Conservation (phyloP, 2,329 filamentous ascomycete genomes). For the Emergomyces orientalis region DNA sequence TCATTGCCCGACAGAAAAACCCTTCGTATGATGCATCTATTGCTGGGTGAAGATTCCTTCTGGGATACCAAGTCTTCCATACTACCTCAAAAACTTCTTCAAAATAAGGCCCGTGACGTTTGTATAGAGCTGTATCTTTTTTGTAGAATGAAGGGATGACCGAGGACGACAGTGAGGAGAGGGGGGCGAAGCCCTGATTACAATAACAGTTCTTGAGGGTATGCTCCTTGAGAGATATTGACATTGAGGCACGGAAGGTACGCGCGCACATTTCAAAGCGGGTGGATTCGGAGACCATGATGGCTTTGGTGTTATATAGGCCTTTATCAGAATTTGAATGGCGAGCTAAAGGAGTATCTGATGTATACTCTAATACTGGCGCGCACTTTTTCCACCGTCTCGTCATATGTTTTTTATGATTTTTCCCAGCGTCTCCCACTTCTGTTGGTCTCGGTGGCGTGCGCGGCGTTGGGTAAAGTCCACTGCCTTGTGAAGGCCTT, state of each 20-base stretch:
- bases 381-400: too few relatives aligned
- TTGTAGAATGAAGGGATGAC: background rate
- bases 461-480: too few relatives aligned
- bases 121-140: constrained; percentile 6
- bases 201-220: background rate
- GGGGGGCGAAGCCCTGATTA: background rate
- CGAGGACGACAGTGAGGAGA: background rate
- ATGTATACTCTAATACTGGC: too few relatives aligned
- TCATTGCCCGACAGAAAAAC: constrained; percentile 8
- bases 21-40: background rate
- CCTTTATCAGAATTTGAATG: too few relatives aligned
- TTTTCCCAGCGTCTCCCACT: background rate
- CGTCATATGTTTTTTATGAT: too few relatives aligned
- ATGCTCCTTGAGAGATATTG: background rate
- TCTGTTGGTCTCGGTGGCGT: too few relatives aligned
- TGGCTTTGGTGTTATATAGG: background rate
- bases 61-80: constrained; percentile 8
- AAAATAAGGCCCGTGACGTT: background rate
- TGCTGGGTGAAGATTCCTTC: constrained; percentile 1
- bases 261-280: constrained; percentile 2
- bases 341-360: too few relatives aligned
- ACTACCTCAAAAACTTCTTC: constrained; percentile 6
- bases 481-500: too few relatives aligned
- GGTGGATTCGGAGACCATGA: background rate
- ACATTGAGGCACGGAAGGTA: background rate